Evolutionary conservation across 2,329 filamentous ascomycete species (phyloP), one percentile per base, ranked within the genome.

Genomic region (Salinomyces thailandicus): DNA sequence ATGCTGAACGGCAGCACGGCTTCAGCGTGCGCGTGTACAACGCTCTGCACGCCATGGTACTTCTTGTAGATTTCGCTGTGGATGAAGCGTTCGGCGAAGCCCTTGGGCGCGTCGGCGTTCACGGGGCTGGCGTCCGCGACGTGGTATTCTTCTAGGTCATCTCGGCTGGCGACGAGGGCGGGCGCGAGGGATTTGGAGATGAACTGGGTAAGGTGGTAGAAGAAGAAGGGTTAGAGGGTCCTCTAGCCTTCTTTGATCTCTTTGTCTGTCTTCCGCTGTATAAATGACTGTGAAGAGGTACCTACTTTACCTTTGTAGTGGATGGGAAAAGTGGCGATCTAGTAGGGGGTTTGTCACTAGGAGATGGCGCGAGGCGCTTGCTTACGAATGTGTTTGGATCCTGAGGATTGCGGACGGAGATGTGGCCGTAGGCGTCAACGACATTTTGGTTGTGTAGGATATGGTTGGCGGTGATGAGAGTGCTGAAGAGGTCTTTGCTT

Each of bases 121-220:
- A 59, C 50, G 1, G 54, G 49, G 14, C 37, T 43, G 18, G 59
- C 64, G 38, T 66, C 60, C 4, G 60, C 55, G 22, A 68, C 53
- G 13, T 57, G 52, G 48, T 68, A 68, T 42, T 66, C 62, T 32
- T 66, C 50, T 6, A 69, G 42, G 43, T 69, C 63, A 6, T 60
- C 55, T 5, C 55, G 53, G 3, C 49, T 53, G 37, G 60, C 58
- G 13, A 68, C 54, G 3, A 68, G 48, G 0, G 64, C 64, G 4
- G 66, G 64, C 1, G 65, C 54, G 20, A 65, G 57, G n/a, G 57
- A 58, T 31, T 52, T 54, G 13, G 63, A 56, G 48, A 69, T 59
- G 57, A 62, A 68, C 22, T 26, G n/a, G 2, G 50, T n/a, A 68
- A 68, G 0, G 62, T 66, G n/a, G n/a, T n/a, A n/a, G n/a, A n/a